Evolutionary conservation across 2,329 filamentous ascomycete genomes (phyloP), one percentile per base, ranked within the genome.

Genomic region (Cladophialophora yegresii): DNA sequence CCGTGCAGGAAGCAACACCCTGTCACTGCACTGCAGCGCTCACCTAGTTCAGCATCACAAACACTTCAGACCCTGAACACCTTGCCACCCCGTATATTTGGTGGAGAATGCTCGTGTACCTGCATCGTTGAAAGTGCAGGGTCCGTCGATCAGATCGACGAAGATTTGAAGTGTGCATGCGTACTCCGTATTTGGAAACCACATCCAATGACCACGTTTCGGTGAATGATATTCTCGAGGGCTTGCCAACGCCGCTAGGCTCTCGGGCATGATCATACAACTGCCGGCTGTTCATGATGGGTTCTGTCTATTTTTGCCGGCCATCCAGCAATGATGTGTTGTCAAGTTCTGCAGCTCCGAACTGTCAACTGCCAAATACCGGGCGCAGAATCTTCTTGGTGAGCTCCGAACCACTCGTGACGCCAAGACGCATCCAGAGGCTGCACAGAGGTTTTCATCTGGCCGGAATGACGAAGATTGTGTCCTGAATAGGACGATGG

Each of bases 371-470:
- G n/a, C 36, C 32, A 54, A 61, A 53, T 51, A n/a, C n/a, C 49
- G 58, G 54, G 54, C 22, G 58, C 61, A 62, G 54, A 33, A 51
- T 43, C 32, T 43, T 49, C 33, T n/a, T 47, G 33, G 54, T 49
- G 30, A 23, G 20, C 47, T 58, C 36, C 60, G 33, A 30, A 49
- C 65, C 65, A 64, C 36, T 67, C 65, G 47, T 67, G n/a, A 28
- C 61, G 58, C 65, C 61, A 64, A 62, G 65, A 16, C 13, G 26
- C 49, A 36, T 22, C 23, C 33, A 23, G 33, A 54, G 16, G 62
- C 58, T 30, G 58, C 54, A 62, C 50, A 55, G 28, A 56, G 49
- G 40, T 59, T 58, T 45, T 13, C n/a, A 45, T 56, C 40, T 40
- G 50, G 58, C 43, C 61, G 43, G 58, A 40, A 63, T 58, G 40